A percentile compares a stretch with the other conserved stretches of the same genome.
Evolutionary conservation across 2,329 filamentous ascomycete genomes (phyloP).

Genomic region (Pseudogymnoascus sp.): DNA sequence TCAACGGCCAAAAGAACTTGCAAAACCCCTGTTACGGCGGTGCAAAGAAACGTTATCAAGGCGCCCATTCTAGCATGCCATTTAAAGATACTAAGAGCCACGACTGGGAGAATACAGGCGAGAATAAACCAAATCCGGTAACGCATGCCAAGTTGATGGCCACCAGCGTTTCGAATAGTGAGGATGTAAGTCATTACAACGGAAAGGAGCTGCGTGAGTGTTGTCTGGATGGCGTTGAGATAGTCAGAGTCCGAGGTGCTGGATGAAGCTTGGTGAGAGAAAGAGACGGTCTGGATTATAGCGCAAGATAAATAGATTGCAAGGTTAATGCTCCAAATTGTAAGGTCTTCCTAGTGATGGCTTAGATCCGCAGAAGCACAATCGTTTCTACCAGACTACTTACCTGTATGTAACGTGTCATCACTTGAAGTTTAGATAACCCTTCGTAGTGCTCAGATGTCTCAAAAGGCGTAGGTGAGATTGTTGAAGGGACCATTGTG

Average conservation of each 20-base stretch:
- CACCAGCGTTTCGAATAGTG: background rate
- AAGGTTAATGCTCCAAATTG: background rate
- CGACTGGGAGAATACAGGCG: background rate
- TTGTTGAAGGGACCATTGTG: background rate
- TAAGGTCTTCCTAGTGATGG: background rate
- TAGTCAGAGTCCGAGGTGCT: background rate
- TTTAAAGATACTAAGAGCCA: background rate
- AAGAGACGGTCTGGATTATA: background rate
- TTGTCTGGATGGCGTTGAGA: background rate
- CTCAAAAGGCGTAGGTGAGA: background rate
- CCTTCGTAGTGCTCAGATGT: background rate
- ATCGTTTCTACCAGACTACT: background rate
- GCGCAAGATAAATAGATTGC: background rate
- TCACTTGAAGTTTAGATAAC: background rate
- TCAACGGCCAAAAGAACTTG: background rate
- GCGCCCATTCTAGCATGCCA: background rate
- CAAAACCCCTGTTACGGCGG: background rate
- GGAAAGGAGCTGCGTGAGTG: background rate
- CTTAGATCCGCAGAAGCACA: background rate
- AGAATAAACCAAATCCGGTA: background rate
- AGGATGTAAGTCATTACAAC: background rate
- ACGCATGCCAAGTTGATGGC: background rate
- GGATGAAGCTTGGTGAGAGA: background rate
- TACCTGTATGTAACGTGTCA: background rate
- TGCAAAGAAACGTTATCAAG: background rate